A percentile compares a stretch with the other conserved stretches of the same genome.
These are phyloP conservation scores for Crithidia bombi DNA, from an alignment of 208 protist species.

Conservation along the genomic window DNA sequence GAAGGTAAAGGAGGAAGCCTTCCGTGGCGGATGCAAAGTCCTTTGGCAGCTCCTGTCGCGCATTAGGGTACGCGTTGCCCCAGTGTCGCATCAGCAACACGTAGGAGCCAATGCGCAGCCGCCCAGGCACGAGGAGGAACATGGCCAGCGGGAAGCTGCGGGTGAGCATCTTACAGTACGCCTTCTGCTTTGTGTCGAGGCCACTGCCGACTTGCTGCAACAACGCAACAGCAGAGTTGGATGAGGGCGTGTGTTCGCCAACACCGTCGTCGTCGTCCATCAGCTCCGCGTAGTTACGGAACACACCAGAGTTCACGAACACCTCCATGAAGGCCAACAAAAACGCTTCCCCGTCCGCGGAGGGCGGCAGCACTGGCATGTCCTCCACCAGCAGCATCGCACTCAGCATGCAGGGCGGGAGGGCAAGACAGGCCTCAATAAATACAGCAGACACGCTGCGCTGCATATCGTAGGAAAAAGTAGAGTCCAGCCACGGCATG, in stretches of 20 bases:
- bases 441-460: constrained; percentile 55
- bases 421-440: constrained; percentile 56
- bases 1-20: constrained; percentile 31
- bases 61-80: constrained; percentile 19
- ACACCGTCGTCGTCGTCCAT: constrained; percentile 1
- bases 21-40: constrained; percentile 27
- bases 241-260: neutral
- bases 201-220: constrained; percentile 22
- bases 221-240: constrained; percentile 10
- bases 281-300: constrained; percentile 43
- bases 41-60: constrained; percentile 11
- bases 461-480: constrained; percentile 40
- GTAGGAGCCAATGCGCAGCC: constrained; percentile 51
- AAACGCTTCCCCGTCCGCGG: constrained; percentile 36
- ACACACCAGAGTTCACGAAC: constrained; percentile 47
- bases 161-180: constrained; percentile 56
- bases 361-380: constrained; percentile 42
- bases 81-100: constrained; percentile 36
- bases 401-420: constrained; percentile 64
- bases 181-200: constrained; percentile 31
- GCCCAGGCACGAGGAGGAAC: constrained; percentile 41
- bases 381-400: constrained; percentile 60
- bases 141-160: constrained; percentile 45
- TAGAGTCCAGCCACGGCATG: constrained; percentile 65
- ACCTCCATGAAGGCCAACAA: constrained; percentile 52